Evolutionary conservation across 2,329 filamentous ascomycete species (phyloP), one percentile per base, ranked within the genome.

Genomic region (Fusarium succisae): DNA sequence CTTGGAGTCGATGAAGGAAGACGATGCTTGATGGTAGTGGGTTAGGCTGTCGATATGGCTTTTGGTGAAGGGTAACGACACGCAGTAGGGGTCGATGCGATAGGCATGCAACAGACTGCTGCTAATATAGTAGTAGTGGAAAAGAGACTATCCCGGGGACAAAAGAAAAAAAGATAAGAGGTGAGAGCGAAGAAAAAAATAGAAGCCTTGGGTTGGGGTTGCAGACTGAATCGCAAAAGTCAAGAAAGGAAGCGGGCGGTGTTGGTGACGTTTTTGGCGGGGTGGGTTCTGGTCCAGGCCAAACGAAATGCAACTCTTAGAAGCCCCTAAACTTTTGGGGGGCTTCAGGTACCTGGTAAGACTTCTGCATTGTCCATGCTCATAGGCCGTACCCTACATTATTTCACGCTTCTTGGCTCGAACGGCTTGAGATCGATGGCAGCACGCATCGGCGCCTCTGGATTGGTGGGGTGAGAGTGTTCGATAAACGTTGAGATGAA

Each of bases 181-280:
- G 39, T 60, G 59, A 61, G 45, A 53, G 62, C 44, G 55, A 39
- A 35, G 45, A 60, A 60, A 56, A 58, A 59, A 35, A 48, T 37
- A 58, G 56, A 65, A 72, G 70, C 57, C 70, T 73, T 43, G 53
- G 18, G 69, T 73, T 43, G 53, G 18, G 69, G 76, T 62, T 63
- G 68, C 54, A 71, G 72, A 74, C 69, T 77, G 73, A 76, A 72
- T 78, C 77, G 77, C 70, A 76, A 77, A 73, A 76, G 74, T 76
- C 51, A 69, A 76, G 66, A 74, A 70, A 69, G 70, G 66, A 70
- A 69, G 70, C 64, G 73, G 72, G 71, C 65, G 70, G 69, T 64
- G 63, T 63, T 65, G 59, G 74, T 77, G 76, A 77, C 76, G 76
- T 78, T 77, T 74, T 75, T 74, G 72, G 72, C 72, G 72, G 72